phyloP scores from a whole-genome alignment of 164 flowering plant species.

The Tetrastigma voinierianum region DNA sequence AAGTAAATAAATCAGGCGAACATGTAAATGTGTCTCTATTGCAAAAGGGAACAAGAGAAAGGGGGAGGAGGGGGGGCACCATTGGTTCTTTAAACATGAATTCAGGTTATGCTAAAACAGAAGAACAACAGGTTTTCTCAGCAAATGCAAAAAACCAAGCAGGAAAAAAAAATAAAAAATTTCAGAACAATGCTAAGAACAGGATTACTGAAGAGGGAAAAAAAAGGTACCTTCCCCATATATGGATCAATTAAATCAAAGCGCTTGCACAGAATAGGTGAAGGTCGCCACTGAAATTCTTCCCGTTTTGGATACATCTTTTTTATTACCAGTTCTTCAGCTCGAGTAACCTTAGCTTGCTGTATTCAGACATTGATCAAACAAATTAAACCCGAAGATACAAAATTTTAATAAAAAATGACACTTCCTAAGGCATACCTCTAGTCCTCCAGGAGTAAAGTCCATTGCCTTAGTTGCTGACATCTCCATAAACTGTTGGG shows the following conservation, averaged over 20 bases:
- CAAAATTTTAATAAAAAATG: conserved; percentile 2
- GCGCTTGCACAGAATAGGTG: conserved; percentile 89
- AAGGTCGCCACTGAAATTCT: conserved; percentile 93
- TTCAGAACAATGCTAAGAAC: not conserved
- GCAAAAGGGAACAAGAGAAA: no score
- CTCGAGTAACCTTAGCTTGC: conserved; percentile 37
- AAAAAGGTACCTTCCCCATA: conserved; percentile 74
- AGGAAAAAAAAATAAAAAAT: not conserved
- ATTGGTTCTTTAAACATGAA: not conserved
- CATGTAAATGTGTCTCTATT: no score
- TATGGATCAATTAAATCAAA: conserved; percentile 90
- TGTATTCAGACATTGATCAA: conserved; percentile 24
- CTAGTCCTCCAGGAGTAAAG: conserved; percentile 71
- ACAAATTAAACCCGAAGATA: conserved; percentile 3
- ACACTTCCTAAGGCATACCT: conserved; percentile 35
- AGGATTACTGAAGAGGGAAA: not conserved
- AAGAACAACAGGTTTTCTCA: not conserved
- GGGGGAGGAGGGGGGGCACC: no score
- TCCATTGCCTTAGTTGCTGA: conserved; percentile 44
- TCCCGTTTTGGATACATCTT: conserved; percentile 67
- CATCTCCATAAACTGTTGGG: conserved; percentile 34
- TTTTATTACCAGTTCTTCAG: conserved; percentile 39
- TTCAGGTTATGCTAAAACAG: not conserved
- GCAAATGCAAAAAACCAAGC: not conserved
- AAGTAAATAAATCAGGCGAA: no score